phyloP scores from a whole-genome alignment of 2,329 filamentous ascomycete genomes.

The Colletotrichum eleusines region DNA sequence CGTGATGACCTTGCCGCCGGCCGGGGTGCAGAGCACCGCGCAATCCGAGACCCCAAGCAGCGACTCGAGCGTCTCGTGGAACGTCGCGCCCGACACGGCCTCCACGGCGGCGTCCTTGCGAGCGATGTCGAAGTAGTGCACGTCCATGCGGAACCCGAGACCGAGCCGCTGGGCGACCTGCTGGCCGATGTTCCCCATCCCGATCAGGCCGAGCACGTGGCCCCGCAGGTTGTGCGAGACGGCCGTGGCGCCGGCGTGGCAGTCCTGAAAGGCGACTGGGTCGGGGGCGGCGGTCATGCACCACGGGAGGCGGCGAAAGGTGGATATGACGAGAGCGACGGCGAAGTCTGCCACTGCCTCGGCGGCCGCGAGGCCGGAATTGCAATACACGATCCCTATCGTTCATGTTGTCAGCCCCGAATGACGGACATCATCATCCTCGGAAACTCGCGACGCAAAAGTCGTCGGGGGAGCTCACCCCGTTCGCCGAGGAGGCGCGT shows the following conservation, averaged over 20 bases:
- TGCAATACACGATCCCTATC: conserved; percentile 76
- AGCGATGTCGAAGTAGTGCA: conserved; percentile 72
- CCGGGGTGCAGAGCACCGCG: conserved; percentile 71
- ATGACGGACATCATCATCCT: not conserved
- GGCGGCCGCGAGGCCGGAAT: conserved; percentile 76
- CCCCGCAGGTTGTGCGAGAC: conserved; percentile 73
- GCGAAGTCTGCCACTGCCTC: conserved; percentile 81
- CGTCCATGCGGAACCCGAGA: conserved; percentile 73
- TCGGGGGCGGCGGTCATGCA: conserved; percentile 60
- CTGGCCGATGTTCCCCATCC: conserved; percentile 75
- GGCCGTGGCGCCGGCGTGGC: conserved; percentile 70
- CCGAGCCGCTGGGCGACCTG: conserved; percentile 66
- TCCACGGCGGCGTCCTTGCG: conserved; percentile 61
- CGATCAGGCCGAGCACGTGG: conserved; percentile 74
- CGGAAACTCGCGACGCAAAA: not conserved
- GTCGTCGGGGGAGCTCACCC: conserved; percentile 55
- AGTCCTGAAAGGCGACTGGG: conserved; percentile 62
- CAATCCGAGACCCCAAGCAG: conserved; percentile 69
- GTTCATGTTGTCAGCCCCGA: not conserved
- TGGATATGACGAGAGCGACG: conserved; percentile 75
- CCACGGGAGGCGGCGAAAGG: conserved; percentile 77
- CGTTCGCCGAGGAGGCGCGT: conserved; percentile 69
- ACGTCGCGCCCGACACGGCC: conserved; percentile 57
- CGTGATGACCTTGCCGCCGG: conserved; percentile 63
- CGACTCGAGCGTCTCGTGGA: conserved; percentile 62